Evolutionary conservation across 106 monocot species (phyloP).

Genomic region (Vanilla planifolia): DNA sequence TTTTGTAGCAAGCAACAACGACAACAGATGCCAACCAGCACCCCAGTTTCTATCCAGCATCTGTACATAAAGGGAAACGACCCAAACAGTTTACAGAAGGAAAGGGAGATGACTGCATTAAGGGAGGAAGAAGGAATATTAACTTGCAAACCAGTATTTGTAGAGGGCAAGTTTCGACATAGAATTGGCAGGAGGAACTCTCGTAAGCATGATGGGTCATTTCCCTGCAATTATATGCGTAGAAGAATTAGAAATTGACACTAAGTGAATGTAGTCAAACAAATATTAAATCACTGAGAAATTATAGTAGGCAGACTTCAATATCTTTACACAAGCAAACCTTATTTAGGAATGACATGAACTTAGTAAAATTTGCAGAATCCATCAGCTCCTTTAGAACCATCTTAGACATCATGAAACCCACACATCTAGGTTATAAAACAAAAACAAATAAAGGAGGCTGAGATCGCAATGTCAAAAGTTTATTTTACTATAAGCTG

Average conservation of each 20-base stretch:
- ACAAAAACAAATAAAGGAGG: slow-evolving; percentile 1
- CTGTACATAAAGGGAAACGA: slow-evolving; percentile 28
- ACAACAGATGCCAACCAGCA: slow-evolving; percentile 95
- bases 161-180: slow-evolving; percentile 57
- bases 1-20: slow-evolving; percentile 72
- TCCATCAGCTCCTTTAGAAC: slow-evolving; percentile 93
- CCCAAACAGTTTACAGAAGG: background rate
- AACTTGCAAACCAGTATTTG: slow-evolving; percentile 89
- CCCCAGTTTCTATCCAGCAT: slow-evolving; percentile 97
- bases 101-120: background rate
- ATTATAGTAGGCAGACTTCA: background rate
- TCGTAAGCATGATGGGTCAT: slow-evolving; percentile 83
- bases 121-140: slow-evolving; percentile 6
- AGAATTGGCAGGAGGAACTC: slow-evolving; percentile 83
- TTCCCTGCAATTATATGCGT: slow-evolving; percentile 41
- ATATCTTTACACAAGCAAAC: slow-evolving; percentile 20
- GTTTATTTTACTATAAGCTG: background rate
- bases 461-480: slow-evolving; percentile 4
- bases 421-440: slow-evolving; percentile 63
- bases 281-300: background rate
- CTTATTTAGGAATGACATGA: slow-evolving; percentile 79
- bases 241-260: background rate
- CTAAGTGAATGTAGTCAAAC: background rate
- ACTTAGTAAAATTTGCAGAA: slow-evolving; percentile 54
- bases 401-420: slow-evolving; percentile 98